phyloP scores from a whole-genome alignment of 768 basidiomycete species.

The Tricholoma bakamatsutake region DNA sequence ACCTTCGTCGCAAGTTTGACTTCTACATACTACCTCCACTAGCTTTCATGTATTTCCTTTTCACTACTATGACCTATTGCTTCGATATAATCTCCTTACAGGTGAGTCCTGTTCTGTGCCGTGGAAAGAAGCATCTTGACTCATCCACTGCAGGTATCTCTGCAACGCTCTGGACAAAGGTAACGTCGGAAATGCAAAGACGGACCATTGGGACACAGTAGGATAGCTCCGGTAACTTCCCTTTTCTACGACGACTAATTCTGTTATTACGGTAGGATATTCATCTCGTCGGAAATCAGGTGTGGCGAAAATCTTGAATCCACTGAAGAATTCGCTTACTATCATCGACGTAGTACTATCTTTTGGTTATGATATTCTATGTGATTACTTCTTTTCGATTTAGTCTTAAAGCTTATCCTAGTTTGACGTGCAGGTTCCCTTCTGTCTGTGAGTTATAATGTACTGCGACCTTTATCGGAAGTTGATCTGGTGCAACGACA shows the following conservation, averaged over 20 bases:
- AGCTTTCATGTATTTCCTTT: constrained; percentile 32
- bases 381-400: constrained; percentile 14
- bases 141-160: constrained; percentile 30
- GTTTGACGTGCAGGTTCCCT: constrained; percentile 29
- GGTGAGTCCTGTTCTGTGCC: background rate
- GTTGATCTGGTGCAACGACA: constrained; percentile 8
- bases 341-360: constrained; percentile 32
- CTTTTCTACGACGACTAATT: background rate
- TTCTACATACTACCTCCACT: constrained; percentile 36
- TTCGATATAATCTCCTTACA: background rate
- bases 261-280: constrained; percentile 29
- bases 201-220: constrained; percentile 44
- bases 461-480: background rate
- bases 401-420: background rate
- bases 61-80: background rate
- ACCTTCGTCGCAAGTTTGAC: constrained; percentile 37
- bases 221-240: background rate
- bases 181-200: constrained; percentile 48
- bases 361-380: constrained; percentile 44
- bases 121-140: background rate
- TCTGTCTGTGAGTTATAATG: constrained; percentile 33
- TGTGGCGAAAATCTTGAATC: constrained; percentile 6
- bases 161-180: constrained; percentile 46
- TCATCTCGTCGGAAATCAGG: constrained; percentile 39
- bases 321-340: background rate